Percentiles rank a stretch among this genome's conserved stretches.
Evolutionary conservation across 2,329 filamentous ascomycete species (phyloP).

Genomic region (Tolypocladium capitatum): DNA sequence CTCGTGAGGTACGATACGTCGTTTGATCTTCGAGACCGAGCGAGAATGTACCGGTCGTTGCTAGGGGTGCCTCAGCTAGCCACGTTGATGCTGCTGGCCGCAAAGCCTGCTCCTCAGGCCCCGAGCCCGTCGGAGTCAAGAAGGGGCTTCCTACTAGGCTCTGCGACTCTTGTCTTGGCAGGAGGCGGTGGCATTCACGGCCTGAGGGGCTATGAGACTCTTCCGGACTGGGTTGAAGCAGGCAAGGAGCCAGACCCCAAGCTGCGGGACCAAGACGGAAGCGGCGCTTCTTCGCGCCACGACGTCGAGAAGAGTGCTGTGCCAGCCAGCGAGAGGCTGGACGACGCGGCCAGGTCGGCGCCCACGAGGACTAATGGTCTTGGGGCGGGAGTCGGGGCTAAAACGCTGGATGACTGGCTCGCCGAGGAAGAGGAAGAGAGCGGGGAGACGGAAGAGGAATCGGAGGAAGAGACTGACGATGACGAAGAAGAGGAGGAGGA

Average conservation of each 20-base stretch:
- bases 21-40: conserved; percentile 85
- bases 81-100: conserved; percentile 77
- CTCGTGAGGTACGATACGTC: conserved; percentile 87
- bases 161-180: conserved; percentile 72
- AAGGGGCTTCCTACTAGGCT: conserved; percentile 67
- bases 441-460: conserved; percentile 38
- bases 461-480: conserved; percentile 32
- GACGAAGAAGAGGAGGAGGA: conserved; percentile 38
- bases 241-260: conserved; percentile 68
- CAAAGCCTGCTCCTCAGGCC: conserved; percentile 84
- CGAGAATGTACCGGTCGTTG: conserved; percentile 76
- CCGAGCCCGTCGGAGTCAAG: conserved; percentile 80
- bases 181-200: conserved; percentile 61
- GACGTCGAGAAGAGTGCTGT: conserved; percentile 22
- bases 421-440: conserved; percentile 54
- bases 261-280: conserved; percentile 48
- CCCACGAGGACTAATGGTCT: conserved; percentile 36
- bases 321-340: conserved; percentile 51
- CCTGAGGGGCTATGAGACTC: conserved; percentile 60
- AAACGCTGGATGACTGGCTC: conserved; percentile 88
- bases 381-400: conserved; percentile 44
- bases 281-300: conserved; percentile 15
- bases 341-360: conserved; percentile 33
- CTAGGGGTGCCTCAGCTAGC: conserved; percentile 77
- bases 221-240: conserved; percentile 75